Percentiles rank a stretch among this genome's conserved stretches.
Conservation (phyloP, 1,284 basidiomycete species). For the Cutaneotrichosporon spelunceum region DNA sequence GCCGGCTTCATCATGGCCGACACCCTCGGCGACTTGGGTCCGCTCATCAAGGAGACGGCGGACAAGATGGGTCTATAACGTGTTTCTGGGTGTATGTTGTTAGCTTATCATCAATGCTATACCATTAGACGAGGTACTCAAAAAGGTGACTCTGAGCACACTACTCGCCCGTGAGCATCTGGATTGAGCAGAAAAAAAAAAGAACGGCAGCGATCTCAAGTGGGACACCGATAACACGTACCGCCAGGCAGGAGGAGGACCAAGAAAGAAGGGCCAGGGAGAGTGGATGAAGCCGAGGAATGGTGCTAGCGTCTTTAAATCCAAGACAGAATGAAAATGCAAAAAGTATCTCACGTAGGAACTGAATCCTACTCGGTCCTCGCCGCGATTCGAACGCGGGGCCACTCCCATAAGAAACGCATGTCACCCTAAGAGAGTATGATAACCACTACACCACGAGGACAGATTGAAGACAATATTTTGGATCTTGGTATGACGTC, state of each 20-base stretch:
- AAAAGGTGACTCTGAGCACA: too few relatives aligned
- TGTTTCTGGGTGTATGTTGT: neutral
- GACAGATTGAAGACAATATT: neutral
- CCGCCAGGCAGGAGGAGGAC: too few relatives aligned
- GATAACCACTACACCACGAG: constrained; percentile 1
- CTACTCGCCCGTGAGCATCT: too few relatives aligned
- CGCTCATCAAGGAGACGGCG: constrained; percentile 20
- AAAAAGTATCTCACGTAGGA: neutral
- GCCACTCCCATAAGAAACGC: neutral
- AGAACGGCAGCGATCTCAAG: too few relatives aligned
- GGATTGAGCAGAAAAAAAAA: too few relatives aligned
- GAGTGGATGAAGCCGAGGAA: too few relatives aligned
- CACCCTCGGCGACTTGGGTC: constrained; percentile 23
- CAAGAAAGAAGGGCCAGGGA: too few relatives aligned
- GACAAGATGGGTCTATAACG: constrained; percentile 11
- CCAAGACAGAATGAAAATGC: too few relatives aligned
- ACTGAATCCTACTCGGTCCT: neutral
- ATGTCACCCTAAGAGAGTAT: neutral
- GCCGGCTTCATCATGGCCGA: constrained; percentile 23
- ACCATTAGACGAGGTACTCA: neutral
- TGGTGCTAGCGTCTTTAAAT: too few relatives aligned
- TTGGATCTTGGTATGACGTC: too few relatives aligned
- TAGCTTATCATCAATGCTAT: neutral
- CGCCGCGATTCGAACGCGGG: constrained; percentile 1
- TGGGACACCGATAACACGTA: too few relatives aligned